Percentiles rank a stretch among this genome's conserved stretches.
These are phyloP conservation scores for Ganoderma meredithae DNA, from an alignment of 1,284 basidiomycete species.

Conservation along the genomic window DNA sequence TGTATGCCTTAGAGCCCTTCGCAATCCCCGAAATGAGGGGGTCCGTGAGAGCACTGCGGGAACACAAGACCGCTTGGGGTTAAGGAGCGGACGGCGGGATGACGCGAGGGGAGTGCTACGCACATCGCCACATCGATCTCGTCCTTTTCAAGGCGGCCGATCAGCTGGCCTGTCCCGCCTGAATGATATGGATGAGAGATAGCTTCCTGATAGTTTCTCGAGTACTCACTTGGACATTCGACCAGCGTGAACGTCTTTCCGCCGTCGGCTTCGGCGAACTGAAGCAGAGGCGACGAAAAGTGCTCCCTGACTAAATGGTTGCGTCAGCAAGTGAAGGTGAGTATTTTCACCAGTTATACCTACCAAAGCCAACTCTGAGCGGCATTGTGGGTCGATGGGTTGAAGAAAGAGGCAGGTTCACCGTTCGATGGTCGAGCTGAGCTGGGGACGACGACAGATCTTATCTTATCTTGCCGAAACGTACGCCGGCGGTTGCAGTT, in stretches of 20 bases:
- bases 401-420: background rate
- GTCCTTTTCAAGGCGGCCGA: slow-evolving; percentile 80
- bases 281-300: slow-evolving; percentile 89
- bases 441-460: slow-evolving; percentile 15
- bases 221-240: slow-evolving; percentile 84
- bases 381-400: slow-evolving; percentile 30
- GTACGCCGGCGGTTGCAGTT: slow-evolving; percentile 6
- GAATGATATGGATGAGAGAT: slow-evolving; percentile 4
- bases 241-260: slow-evolving; percentile 81
- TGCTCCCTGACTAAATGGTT: slow-evolving; percentile 78
- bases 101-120: slow-evolving; percentile 33
- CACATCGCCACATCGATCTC: slow-evolving; percentile 93
- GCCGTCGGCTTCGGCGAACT: slow-evolving; percentile 70
- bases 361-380: slow-evolving; percentile 44
- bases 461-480: slow-evolving; percentile 24
- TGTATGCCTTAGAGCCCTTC: slow-evolving; percentile 86
- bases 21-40: slow-evolving; percentile 93
- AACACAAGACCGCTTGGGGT: background rate
- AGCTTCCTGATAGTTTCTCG: background rate
- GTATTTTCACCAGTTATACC: slow-evolving; percentile 1
- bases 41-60: slow-evolving; percentile 87
- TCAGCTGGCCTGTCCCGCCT: slow-evolving; percentile 94
- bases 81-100: background rate
- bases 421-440: background rate
- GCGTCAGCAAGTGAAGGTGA: background rate